These are phyloP conservation scores for Vaccinium corymbosum DNA, from an alignment of 148 eudicot species.

Conservation along the genomic window DNA sequence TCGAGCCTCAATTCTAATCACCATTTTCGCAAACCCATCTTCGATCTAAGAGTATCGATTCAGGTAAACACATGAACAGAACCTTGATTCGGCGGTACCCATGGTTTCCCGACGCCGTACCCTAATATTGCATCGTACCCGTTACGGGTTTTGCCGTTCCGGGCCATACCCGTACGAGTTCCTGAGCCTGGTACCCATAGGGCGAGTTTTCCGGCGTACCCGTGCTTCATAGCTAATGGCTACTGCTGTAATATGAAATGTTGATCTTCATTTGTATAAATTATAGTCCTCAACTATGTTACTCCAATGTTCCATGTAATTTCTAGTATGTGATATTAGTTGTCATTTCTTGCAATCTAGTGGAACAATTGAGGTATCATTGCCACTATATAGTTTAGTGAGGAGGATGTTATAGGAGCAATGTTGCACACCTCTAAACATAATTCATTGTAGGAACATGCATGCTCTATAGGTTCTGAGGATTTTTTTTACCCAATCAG, in stretches of 20 bases:
- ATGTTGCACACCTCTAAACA: background rate
- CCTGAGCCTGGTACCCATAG: too few relatives aligned
- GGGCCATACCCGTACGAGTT: too few relatives aligned
- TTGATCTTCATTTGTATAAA: background rate
- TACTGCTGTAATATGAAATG: background rate
- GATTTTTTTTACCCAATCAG: background rate
- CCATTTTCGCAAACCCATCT: too few relatives aligned
- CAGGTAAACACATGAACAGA: too few relatives aligned
- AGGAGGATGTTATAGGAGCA: background rate
- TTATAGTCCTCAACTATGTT: background rate
- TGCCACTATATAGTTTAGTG: background rate
- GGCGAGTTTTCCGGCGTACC: too few relatives aligned
- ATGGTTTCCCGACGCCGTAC: too few relatives aligned
- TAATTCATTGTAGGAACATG: background rate
- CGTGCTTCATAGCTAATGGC: background rate
- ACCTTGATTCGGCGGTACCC: too few relatives aligned
- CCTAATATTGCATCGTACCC: too few relatives aligned
- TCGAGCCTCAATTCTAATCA: too few relatives aligned
- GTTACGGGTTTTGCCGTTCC: too few relatives aligned
- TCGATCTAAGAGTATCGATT: too few relatives aligned
- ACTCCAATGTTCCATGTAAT: background rate
- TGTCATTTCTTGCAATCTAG: background rate
- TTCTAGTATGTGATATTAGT: background rate
- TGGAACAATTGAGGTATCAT: background rate
- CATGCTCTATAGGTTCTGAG: background rate